Base-by-base conservation (phyloP, 1,139 yeast species). In the Blastobotrys ciferrii region DNA sequence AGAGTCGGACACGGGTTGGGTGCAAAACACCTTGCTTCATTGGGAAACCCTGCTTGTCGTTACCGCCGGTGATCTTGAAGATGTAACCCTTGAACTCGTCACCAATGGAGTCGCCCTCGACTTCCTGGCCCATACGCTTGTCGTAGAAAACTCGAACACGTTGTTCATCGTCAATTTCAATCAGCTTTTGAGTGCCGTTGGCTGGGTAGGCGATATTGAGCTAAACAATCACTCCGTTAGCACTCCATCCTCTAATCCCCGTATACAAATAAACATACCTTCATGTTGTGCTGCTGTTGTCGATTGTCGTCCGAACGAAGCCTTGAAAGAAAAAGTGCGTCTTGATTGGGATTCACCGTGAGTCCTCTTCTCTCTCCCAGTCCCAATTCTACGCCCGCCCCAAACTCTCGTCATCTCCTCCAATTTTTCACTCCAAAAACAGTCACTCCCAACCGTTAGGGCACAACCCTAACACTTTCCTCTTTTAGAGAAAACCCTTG, bases 21-120 rank as follows among this genome's bases (percentile, higher is more conserved):
- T 88, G 95, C 84, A 92, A 81, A 64, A 92, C 98, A 84, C 97
- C 97, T 81, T 92, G 98, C 79, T 91, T 92, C 98, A 94, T 92
- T 80, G 98, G 98, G 96, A 92, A 94, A 82, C 98, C 98, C 82
- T 92, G 98, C 81, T 92, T 92, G 82, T 92, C 98, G 87, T 94
- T 94, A 85, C 98, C 98, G 74, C 98, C 98, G 67, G 98, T 80
- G 77, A 92, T 91, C 82, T 84, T 92, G 87, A 92, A 91, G 73
- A 89, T 77, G 91, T 92, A 92, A 71, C 98, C 98, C 80, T 89
- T 91, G 94, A 91, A 91, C 80, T 91, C 98, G 70, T 94, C 98
- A 71, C 96, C 95, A 69, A 92, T 86, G 63, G 88, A 77, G 79
- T 92, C 98, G 77, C 98, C 98, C 72, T 89, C 96, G 72, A 92